phyloP scores from a whole-genome alignment of 164 flowering plant species.

The Umbellularia californica region DNA sequence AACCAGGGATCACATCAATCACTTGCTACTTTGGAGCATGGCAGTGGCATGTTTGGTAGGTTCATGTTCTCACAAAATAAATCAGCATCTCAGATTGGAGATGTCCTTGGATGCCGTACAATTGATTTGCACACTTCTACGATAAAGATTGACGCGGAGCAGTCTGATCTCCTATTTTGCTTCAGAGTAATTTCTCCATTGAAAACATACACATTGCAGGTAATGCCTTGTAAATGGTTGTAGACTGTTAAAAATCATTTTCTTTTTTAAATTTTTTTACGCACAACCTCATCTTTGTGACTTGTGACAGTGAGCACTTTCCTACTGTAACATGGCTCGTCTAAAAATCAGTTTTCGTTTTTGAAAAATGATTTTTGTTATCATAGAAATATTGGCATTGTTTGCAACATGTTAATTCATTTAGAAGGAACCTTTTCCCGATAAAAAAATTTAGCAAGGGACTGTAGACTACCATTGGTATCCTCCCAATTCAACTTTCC shows the following conservation, averaged over 20 bases:
- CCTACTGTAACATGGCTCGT: too few species aligned
- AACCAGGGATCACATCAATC: slow-evolving; percentile 52
- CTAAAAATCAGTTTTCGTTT: too few species aligned
- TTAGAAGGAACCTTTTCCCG: too few species aligned
- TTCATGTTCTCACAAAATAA: slow-evolving; percentile 61
- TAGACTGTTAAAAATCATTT: background rate
- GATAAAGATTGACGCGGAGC: slow-evolving; percentile 88
- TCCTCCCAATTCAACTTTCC: too few species aligned
- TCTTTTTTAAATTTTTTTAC: too few species aligned
- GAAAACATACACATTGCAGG: slow-evolving; percentile 87
- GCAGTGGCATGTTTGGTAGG: slow-evolving; percentile 74
- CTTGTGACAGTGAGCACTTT: too few species aligned
- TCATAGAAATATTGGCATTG: too few species aligned
- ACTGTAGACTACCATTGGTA: too few species aligned
- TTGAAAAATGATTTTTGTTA: too few species aligned
- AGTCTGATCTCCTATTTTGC: slow-evolving; percentile 81
- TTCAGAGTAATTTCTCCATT: slow-evolving; percentile 82
- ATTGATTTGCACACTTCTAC: slow-evolving; percentile 76
- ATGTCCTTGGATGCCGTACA: slow-evolving; percentile 48
- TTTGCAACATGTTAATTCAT: too few species aligned
- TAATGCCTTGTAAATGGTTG: slow-evolving; percentile 6
- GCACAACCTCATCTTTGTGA: too few species aligned
- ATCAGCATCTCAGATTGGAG: slow-evolving; percentile 47
- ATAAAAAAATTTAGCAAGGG: too few species aligned
- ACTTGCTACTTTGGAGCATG: slow-evolving; percentile 39